Percentiles rank a stretch among this genome's conserved stretches.
Conservation (phyloP, 1,284 basidiomycete species). For the Cryptococcus sp. region DNA sequence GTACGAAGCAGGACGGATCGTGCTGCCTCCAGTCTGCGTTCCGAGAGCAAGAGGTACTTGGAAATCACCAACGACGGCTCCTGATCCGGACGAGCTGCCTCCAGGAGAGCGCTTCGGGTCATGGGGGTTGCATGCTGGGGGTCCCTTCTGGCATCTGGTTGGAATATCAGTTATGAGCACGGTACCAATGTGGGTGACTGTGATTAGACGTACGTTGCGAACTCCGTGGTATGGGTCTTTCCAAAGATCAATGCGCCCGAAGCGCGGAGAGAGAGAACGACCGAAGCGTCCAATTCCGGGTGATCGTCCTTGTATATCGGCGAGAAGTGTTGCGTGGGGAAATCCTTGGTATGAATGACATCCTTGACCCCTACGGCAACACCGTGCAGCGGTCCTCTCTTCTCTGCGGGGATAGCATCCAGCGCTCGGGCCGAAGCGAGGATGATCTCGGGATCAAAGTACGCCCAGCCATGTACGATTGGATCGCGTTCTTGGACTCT, state of each 20-base stretch:
- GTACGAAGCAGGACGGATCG: constrained; percentile 44
- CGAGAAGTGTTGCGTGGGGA: constrained; percentile 40
- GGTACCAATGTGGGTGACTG: neutral
- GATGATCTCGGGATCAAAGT: constrained; percentile 31
- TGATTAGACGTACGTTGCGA: constrained; percentile 29
- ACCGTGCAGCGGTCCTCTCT: constrained; percentile 38
- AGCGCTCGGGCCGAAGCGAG: constrained; percentile 29
- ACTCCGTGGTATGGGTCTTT: constrained; percentile 46
- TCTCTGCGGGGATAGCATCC: constrained; percentile 30
- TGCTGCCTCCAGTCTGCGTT: constrained; percentile 34
- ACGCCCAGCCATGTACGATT: constrained; percentile 35
- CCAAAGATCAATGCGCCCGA: constrained; percentile 45
- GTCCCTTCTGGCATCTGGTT: constrained; percentile 29
- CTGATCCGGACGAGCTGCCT: constrained; percentile 42
- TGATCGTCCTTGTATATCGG: constrained; percentile 30
- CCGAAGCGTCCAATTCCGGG: constrained; percentile 31
- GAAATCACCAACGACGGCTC: constrained; percentile 42
- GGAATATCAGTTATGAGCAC: neutral
- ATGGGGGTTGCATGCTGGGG: constrained; percentile 39
- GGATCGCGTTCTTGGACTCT: constrained; percentile 21
- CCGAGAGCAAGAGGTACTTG: constrained; percentile 39
- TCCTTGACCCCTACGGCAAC: constrained; percentile 41
- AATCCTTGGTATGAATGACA: constrained; percentile 37
- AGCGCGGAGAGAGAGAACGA: constrained; percentile 27
- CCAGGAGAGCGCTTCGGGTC: constrained; percentile 36